Conservation (phyloP, 2,329 filamentous ascomycete species). For the Sphaerulina populicola region DNA sequence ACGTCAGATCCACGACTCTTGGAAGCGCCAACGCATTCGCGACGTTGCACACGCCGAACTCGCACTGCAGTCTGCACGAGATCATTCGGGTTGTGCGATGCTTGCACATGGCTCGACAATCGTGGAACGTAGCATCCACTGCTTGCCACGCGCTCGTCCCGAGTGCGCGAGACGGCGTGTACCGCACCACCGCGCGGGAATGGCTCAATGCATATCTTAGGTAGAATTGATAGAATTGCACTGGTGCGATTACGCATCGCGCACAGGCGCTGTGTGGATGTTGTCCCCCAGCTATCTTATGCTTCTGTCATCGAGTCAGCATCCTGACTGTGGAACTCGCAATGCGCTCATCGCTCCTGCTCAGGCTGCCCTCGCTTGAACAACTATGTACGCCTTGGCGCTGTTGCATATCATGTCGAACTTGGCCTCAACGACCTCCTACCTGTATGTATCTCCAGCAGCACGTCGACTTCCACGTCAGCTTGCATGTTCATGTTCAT, state of each 20-base stretch:
- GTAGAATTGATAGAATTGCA: neutral
- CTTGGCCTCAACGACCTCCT: neutral
- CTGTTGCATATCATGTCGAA: neutral
- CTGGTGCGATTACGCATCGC: neutral
- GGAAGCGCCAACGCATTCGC: slow-evolving; percentile 3
- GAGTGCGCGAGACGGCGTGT: slow-evolving; percentile 5
- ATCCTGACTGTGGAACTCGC: neutral
- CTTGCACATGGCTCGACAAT: slow-evolving; percentile 13
- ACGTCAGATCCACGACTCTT: neutral
- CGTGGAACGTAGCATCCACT: slow-evolving; percentile 7
- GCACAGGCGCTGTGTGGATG: slow-evolving; percentile 1
- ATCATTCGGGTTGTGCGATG: slow-evolving; percentile 9
- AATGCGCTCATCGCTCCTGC: neutral
- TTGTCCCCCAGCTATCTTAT: slow-evolving; percentile 2
- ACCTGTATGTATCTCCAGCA: neutral
- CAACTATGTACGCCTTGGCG: slow-evolving; percentile 1
- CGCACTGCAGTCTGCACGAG: slow-evolving; percentile 9
- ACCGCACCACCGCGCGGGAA: slow-evolving; percentile 3
- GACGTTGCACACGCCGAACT: slow-evolving; percentile 4
- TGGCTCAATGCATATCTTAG: neutral
- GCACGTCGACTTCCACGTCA: slow-evolving; percentile 7
- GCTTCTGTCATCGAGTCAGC: slow-evolving; percentile 2
- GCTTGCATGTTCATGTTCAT: slow-evolving; percentile 2
- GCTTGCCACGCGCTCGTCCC: slow-evolving; percentile 8
- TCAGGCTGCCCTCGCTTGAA: neutral